Base-by-base conservation (phyloP, 768 basidiomycete species). In the Stropharia rugosoannulata region DNA sequence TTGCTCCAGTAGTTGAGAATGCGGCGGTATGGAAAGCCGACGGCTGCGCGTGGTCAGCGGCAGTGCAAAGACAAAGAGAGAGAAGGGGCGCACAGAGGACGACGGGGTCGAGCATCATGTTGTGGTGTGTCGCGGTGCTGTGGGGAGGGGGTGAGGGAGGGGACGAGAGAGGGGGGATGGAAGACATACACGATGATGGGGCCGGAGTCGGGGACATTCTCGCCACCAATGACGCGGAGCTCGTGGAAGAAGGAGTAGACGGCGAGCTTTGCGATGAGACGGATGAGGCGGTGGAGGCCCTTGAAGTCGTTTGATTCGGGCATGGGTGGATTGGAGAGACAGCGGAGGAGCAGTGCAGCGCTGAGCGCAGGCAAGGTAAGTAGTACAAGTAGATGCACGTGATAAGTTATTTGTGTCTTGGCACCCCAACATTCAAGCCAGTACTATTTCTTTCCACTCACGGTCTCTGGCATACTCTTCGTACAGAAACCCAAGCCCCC, bases 1-100 rank as follows among this genome's bases (percentile, higher is more conserved):
- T 98, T 98, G 67, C 91, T 92, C 96, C 96, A 91, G 65, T 90
- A 93, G 69, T 97, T 91, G 51, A 98, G 73, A 47, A 87, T 87
- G 58, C 93, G 82, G 55, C 76, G 73, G 71, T 91, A 82, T 19
- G 95, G 95, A 69, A 97, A 92, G 35, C 83, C 85, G 53, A 83
- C 85, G 54, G 93, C 91, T 93, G 57, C 22, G 50, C 7, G 32
- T 22, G n/a, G 43, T n/a, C 13, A 8, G 35, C 8, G 25, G 5
- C n/a, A 42, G 40, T 15, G 19, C 16, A 32, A 22, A 1, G 54
- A 61, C 62, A 51, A n/a, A n/a, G 62, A 56, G 15, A 59, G 55
- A 36, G 56, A 54, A 51, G 55, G 49, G 48, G 15, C 87, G 69
- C 68, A 94, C 91, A 93, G 16, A 95, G 76, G 54, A 90, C 73